Evolutionary conservation across 2,329 filamentous ascomycete species (phyloP).

Genomic region (Exserohilum rostratum): DNA sequence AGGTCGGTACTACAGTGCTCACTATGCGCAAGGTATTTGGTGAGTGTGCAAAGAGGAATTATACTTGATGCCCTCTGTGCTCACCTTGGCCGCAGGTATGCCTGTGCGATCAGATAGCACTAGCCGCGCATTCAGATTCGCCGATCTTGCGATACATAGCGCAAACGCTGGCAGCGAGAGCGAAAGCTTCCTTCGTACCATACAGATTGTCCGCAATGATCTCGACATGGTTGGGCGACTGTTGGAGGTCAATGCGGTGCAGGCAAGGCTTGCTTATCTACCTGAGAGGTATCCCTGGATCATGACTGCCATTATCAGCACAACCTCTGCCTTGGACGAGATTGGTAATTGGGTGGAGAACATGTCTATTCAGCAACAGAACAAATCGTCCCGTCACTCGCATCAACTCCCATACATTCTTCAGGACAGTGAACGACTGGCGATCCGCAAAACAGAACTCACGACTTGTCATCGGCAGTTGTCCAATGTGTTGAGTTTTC

Average conservation of each 20-base stretch:
- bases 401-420: constrained; percentile 27
- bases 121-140: constrained; percentile 31
- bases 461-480: constrained; percentile 33
- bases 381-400: constrained; percentile 24
- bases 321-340: constrained; percentile 27
- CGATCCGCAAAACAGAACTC: constrained; percentile 28
- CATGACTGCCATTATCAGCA: constrained; percentile 22
- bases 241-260: constrained; percentile 14
- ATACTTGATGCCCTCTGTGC: not conserved
- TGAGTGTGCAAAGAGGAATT: not conserved
- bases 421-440: constrained; percentile 31
- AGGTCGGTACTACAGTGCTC: not conserved
- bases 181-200: constrained; percentile 33
- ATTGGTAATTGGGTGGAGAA: constrained; percentile 35
- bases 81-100: not conserved
- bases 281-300: constrained; percentile 31
- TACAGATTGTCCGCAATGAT: constrained; percentile 30
- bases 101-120: constrained; percentile 17
- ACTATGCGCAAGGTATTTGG: not conserved
- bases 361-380: constrained; percentile 24
- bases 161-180: constrained; percentile 32
- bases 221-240: constrained; percentile 30
- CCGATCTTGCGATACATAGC: constrained; percentile 28
- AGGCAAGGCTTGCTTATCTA: constrained; percentile 14
- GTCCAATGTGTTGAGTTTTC: constrained; percentile 27